Percentiles rank a stretch among this genome's conserved stretches.
These are phyloP conservation scores for Pythium phragmitis DNA, from an alignment of 352 stramenopile genomes.

Conservation along the genomic window DNA sequence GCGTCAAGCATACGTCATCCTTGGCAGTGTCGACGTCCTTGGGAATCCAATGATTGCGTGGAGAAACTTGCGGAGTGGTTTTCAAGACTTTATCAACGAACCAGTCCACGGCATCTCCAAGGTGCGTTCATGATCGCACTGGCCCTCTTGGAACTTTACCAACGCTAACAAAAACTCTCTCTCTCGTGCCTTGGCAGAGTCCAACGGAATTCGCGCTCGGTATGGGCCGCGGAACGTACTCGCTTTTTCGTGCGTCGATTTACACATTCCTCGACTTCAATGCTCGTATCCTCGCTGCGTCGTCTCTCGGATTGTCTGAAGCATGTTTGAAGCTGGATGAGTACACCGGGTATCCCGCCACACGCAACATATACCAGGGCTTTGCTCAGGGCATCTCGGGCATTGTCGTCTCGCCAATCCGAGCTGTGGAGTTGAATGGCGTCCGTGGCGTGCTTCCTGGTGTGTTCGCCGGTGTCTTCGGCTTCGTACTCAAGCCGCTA, in stretches of 20 bases:
- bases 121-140: conserved; percentile 17
- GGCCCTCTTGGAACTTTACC: neutral
- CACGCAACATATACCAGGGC: conserved; percentile 85
- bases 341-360: conserved; percentile 85
- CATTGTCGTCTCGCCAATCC: conserved; percentile 81
- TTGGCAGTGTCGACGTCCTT: conserved; percentile 86
- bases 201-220: conserved; percentile 77
- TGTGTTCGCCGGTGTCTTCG: conserved; percentile 74
- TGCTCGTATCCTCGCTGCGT: conserved; percentile 80
- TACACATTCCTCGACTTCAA: conserved; percentile 89
- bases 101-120: conserved; percentile 76
- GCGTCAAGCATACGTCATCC: conserved; percentile 85
- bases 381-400: conserved; percentile 84
- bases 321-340: conserved; percentile 85
- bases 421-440: conserved; percentile 78
- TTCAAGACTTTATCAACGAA: conserved; percentile 84
- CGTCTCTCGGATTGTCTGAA: conserved; percentile 78
- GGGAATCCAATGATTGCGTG: conserved; percentile 89
- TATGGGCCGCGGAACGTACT: conserved; percentile 79
- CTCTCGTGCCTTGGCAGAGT: conserved; percentile 33
- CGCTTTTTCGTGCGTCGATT: conserved; percentile 77
- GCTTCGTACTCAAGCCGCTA: conserved; percentile 80
- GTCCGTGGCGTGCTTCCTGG: conserved; percentile 74
- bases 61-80: conserved; percentile 78
- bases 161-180: neutral